These are phyloP conservation scores for Sporothrix protearum DNA, from an alignment of 2,329 filamentous ascomycete species.

Conservation along the genomic window DNA sequence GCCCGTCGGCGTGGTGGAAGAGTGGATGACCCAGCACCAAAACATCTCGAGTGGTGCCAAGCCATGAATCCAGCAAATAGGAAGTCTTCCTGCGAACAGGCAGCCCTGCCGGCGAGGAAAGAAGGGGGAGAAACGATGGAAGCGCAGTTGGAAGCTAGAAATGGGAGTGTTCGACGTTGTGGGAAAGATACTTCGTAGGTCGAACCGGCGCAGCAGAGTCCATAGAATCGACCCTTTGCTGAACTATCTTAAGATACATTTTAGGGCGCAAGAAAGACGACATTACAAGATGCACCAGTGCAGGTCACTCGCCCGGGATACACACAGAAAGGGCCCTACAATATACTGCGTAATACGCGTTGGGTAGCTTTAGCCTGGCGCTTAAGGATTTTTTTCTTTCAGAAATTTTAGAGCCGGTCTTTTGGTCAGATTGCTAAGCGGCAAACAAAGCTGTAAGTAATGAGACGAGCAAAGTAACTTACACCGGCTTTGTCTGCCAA, in stretches of 20 bases:
- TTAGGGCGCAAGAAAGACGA: neutral
- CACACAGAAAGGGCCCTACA: neutral
- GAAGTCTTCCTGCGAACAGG: neutral
- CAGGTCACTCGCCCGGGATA: neutral
- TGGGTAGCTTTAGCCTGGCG: neutral
- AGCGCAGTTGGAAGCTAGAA: neutral
- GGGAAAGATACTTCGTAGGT: neutral
- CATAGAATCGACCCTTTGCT: neutral
- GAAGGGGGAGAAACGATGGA: neutral
- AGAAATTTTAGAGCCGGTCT: neutral
- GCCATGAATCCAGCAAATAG: neutral
- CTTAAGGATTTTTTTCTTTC: neutral
- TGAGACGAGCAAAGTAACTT: neutral
- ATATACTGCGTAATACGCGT: neutral
- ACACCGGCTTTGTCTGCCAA: constrained; percentile 5
- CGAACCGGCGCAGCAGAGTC: neutral
- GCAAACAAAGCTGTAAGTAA: neutral
- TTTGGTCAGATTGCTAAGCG: neutral
- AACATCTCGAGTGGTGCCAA: neutral
- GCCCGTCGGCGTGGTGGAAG: neutral
- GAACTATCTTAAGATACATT: too few relatives aligned
- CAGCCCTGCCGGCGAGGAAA: neutral
- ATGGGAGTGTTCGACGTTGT: neutral
- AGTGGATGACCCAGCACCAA: neutral
- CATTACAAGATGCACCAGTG: neutral